Evolutionary conservation across 2,329 filamentous ascomycete genomes (phyloP).

Genomic region (Colletotrichum sansevieriae): DNA sequence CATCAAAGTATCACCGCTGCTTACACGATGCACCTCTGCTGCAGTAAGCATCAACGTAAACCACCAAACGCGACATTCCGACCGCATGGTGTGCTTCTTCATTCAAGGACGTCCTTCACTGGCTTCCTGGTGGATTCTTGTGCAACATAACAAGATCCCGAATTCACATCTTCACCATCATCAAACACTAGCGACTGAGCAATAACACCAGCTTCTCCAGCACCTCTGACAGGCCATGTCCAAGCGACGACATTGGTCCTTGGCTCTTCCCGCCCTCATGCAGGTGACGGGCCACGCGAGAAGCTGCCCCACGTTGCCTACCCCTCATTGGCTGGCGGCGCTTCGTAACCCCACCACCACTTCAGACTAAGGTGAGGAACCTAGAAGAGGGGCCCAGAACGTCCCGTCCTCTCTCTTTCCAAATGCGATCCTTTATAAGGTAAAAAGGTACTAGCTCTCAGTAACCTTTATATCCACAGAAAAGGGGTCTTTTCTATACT

Average conservation of each 20-base stretch:
- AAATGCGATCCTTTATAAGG: background rate
- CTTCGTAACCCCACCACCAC: slow-evolving; percentile 33
- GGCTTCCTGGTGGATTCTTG: background rate
- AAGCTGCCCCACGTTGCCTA: slow-evolving; percentile 20
- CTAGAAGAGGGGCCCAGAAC: slow-evolving; percentile 20
- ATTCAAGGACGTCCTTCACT: background rate
- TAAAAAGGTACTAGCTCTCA: too few species aligned
- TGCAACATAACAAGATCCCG: background rate
- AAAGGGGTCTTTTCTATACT: too few species aligned
- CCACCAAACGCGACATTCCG: background rate
- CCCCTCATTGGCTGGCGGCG: slow-evolving; percentile 38
- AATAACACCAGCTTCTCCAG: slow-evolving; percentile 10
- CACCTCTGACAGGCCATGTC: slow-evolving; percentile 22
- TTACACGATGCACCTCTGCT: slow-evolving; percentile 12
- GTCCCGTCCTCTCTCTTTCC: background rate
- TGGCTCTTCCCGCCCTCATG: slow-evolving; percentile 23
- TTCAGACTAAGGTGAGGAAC: background rate
- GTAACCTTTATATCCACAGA: too few species aligned
- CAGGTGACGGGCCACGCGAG: slow-evolving; percentile 35
- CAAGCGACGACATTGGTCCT: slow-evolving; percentile 30
- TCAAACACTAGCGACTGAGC: slow-evolving; percentile 10
- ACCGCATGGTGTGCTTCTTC: background rate
- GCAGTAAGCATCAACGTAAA: slow-evolving; percentile 18
- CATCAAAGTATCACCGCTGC: too few species aligned
- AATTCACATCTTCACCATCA: background rate